Conservation (phyloP, 805 yeast genomes). For the Lachancea fermentati region DNA sequence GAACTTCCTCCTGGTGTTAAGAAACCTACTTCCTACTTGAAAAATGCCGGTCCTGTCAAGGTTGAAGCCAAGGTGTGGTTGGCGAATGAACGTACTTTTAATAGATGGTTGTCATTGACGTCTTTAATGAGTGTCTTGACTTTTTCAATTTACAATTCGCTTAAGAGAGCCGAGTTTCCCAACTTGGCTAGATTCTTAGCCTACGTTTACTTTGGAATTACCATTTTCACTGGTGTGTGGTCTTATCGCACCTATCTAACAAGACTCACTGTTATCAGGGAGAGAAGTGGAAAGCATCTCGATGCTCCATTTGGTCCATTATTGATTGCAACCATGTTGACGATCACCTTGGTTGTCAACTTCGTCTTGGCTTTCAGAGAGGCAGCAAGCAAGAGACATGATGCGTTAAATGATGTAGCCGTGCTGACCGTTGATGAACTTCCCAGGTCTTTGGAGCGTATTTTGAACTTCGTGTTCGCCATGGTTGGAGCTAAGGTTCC, state of each 20-base stretch:
- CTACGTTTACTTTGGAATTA: constrained; percentile 70
- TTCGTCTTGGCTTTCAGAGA: constrained; percentile 60
- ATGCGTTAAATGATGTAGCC: neutral
- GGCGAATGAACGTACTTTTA: constrained; percentile 95
- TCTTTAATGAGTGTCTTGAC: constrained; percentile 80
- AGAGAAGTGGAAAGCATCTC: constrained; percentile 79
- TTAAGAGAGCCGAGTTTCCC: constrained; percentile 59
- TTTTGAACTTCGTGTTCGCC: constrained; percentile 4
- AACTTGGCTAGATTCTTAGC: constrained; percentile 64
- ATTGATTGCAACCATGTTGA: constrained; percentile 63
- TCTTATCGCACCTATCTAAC: constrained; percentile 72
- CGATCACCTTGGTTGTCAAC: constrained; percentile 62
- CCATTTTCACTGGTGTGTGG: constrained; percentile 84
- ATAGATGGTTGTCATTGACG: constrained; percentile 90
- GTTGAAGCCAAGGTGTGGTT: constrained; percentile 98
- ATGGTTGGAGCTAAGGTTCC: constrained; percentile 1
- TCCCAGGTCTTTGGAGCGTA: neutral
- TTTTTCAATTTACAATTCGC: constrained; percentile 75
- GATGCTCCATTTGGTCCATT: constrained; percentile 91
- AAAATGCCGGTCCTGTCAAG: constrained; percentile 86
- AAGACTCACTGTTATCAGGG: constrained; percentile 67
- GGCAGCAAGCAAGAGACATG: constrained; percentile 23
- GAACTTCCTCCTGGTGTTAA: constrained; percentile 84
- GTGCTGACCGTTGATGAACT: neutral
- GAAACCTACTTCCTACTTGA: constrained; percentile 71